These are phyloP conservation scores for Eremomyces bilateralis DNA, from an alignment of 495 filamentous ascomycete genomes.

Conservation along the genomic window DNA sequence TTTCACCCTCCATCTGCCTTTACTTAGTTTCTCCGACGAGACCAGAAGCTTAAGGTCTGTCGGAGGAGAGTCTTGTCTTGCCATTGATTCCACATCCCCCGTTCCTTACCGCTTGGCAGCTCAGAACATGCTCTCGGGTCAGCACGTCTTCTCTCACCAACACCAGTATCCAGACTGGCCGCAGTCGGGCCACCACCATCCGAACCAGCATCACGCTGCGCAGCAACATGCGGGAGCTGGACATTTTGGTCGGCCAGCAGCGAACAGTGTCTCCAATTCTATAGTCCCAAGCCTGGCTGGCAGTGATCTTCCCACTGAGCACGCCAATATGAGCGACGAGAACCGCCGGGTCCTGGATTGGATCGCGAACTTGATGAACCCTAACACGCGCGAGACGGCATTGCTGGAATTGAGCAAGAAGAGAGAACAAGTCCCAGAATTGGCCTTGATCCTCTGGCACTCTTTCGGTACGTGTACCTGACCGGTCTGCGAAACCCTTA, in stretches of 20 bases:
- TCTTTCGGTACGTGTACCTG: conserved; percentile 57
- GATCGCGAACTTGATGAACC: conserved; percentile 82
- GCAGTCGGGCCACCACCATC: no score
- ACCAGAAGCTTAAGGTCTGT: no score
- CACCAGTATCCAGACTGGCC: conserved; percentile 63
- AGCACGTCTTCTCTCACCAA: conserved; percentile 54
- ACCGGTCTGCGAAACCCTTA: neutral
- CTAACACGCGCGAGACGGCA: conserved; percentile 67
- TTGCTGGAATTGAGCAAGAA: conserved; percentile 97
- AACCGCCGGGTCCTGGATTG: conserved; percentile 79
- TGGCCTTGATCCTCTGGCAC: conserved; percentile 95
- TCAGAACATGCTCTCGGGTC: no score
- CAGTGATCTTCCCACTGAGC: conserved; percentile 2
- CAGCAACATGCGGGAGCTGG: conserved; percentile 46
- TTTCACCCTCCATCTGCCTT: no score
- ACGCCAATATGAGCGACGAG: conserved; percentile 42
- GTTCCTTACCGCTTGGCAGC: no score
- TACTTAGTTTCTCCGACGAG: no score
- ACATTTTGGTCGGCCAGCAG: conserved; percentile 57
- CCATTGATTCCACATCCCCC: no score
- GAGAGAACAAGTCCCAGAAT: conserved; percentile 88
- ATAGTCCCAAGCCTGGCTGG: conserved; percentile 7
- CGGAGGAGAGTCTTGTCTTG: no score
- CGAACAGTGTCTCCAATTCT: conserved; percentile 27
- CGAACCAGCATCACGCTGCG: conserved; percentile 33